Conservation (phyloP, 352 stramenopile species). For the Elongisporangium undulatum region DNA sequence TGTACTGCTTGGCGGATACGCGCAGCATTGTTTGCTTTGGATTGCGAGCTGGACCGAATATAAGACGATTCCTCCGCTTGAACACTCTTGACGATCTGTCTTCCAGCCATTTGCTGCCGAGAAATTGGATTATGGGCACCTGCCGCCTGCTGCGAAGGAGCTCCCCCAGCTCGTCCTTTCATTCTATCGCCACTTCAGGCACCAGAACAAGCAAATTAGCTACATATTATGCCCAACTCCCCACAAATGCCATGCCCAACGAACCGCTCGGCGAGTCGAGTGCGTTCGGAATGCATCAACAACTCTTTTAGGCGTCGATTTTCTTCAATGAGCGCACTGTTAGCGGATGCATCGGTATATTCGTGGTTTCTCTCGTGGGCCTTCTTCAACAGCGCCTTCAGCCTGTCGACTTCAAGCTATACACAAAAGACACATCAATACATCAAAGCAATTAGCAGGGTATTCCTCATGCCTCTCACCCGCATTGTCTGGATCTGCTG, state of each 20-base stretch:
- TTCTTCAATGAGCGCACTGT: slow-evolving; percentile 53
- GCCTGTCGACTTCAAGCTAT: slow-evolving; percentile 48
- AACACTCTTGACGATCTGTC: slow-evolving; percentile 13
- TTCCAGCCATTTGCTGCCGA: slow-evolving; percentile 19
- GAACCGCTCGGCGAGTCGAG: slow-evolving; percentile 38
- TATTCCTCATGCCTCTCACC: slow-evolving; percentile 13
- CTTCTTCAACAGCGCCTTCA: slow-evolving; percentile 47
- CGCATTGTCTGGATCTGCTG: slow-evolving; percentile 67
- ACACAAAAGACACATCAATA: not conserved
- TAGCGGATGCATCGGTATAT: slow-evolving; percentile 18
- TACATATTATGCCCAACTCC: not conserved
- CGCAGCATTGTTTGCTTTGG: not conserved
- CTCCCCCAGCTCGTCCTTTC: not conserved
- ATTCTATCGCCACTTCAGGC: not conserved
- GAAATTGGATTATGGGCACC: slow-evolving; percentile 8
- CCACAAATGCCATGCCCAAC: not conserved
- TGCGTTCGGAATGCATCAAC: slow-evolving; percentile 46
- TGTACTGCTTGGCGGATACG: not conserved
- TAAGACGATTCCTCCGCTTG: not conserved
- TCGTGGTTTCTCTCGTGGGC: slow-evolving; percentile 29
- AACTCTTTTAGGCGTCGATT: slow-evolving; percentile 59
- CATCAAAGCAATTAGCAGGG: not conserved
- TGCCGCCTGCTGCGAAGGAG: not conserved
- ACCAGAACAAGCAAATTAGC: not conserved
- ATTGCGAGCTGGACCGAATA: not conserved